Base-by-base conservation (phyloP, 352 stramenopile species). In the Phytophthora litchii region DNA sequence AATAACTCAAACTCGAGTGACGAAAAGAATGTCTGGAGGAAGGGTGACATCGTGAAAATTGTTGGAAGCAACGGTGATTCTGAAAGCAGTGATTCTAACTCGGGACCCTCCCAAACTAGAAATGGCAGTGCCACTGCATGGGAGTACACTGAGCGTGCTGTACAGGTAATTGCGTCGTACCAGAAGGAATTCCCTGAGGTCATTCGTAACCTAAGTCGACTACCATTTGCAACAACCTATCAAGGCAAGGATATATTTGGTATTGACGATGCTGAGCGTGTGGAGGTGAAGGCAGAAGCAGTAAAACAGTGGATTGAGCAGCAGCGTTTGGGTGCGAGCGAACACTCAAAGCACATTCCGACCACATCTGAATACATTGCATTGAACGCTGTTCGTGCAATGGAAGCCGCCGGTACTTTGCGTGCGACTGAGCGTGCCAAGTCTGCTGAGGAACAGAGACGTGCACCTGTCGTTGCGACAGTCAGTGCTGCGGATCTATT, bases 141-240 rank as follows among this genome's bases (percentile, higher is more conserved):
- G 96, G 95, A 99, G 76, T 99, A 98, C 74, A 98, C 95, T 3
- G 90, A 97, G 43, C 96, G 93, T 32, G 97, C 97, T 5, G 82
- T 99, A 19, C 76, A 95, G 14, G 83, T 99, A 32, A 83, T 99
- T 42, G 82, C 89, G 9, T 88, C 84, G 5, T 99, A 98, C 72
- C 86, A 95, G 60, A 83, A 89, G 16, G 78, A 91, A 49, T 99
- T 99, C 57, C 96, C 97, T 6, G 79, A 90, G 3, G 68, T 99
- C 20, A 96, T 99, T 68, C 70, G 67, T 16, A 87, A 84, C 14
- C 61, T 99, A 17, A 81, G 86, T 40, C 89, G 88, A 47, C 67
- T 95, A 20, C 79, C 86, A n/a, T 97, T 97, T 50, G 85, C 89
- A 25, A 84, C 79, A 9, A 92, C 83, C 40, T 98, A 98, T 72